phyloP scores from a whole-genome alignment of 352 stramenopile species.

The Globisporangium cederbergense region DNA sequence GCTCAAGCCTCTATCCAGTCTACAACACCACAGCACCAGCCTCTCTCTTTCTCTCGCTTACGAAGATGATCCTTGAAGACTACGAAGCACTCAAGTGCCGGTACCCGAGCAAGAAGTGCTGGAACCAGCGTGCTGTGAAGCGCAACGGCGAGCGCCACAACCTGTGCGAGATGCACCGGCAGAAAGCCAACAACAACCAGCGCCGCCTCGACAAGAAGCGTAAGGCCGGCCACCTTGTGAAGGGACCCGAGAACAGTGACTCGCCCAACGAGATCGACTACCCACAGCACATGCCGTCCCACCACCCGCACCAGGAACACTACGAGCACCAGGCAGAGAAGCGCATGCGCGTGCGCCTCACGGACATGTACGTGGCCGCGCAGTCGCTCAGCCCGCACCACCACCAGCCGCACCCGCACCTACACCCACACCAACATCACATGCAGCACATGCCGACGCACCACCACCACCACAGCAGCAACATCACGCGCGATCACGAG shows the following conservation, averaged over 20 bases:
- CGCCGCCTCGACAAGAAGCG: constrained; percentile 74
- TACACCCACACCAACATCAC: background rate
- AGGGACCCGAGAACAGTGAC: constrained; percentile 2
- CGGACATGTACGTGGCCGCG: constrained; percentile 12
- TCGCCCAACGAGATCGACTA: constrained; percentile 10
- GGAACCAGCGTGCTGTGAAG: constrained; percentile 75
- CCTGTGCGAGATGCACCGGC: constrained; percentile 81
- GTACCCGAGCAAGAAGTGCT: constrained; percentile 83
- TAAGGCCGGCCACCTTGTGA: constrained; percentile 39
- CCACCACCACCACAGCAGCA: background rate
- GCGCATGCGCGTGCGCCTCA: constrained; percentile 13
- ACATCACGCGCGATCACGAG: background rate
- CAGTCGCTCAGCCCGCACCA: constrained; percentile 14
- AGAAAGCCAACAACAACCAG: constrained; percentile 83
- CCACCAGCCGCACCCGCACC: background rate
- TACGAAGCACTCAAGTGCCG: constrained; percentile 51
- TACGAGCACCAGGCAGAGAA: constrained; percentile 13
- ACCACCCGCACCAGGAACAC: constrained; percentile 1
- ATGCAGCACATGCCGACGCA: background rate
- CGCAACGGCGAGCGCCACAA: constrained; percentile 82
- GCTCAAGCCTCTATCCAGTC: background rate
- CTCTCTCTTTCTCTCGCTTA: background rate
- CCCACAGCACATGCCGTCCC: background rate
- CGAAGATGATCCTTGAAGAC: constrained; percentile 10
- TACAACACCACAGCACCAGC: background rate